Base-by-base conservation (phyloP, 176 grass and related monocot species). In the Avena eriantha region DNA sequence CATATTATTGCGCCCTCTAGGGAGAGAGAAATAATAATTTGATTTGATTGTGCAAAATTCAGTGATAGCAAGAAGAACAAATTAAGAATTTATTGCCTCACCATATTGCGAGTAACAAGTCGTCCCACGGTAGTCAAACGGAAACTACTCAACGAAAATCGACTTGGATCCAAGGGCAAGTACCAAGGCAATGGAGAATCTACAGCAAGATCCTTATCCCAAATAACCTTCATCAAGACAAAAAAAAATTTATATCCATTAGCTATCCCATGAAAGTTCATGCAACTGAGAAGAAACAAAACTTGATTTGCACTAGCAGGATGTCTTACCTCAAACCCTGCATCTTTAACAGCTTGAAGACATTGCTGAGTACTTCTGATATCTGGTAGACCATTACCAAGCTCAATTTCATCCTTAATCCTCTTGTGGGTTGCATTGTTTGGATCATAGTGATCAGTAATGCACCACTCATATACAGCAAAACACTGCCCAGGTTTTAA, bases 401-500 rank as follows among this genome's bases (percentile, higher is more conserved):
- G 92, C 83, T 98, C 97, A 75, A 98, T 85, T 82, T 96, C 92
- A 73, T 95, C 90, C 83, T 98, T 98, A 6, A 90, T 94, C 86
- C 80, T 96, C 81, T 94, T 89, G 36, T 98, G 97, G 7, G 73
- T 94, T 76, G 93, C 87, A 86, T 98, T 98, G 43, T 78, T 88
- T 7, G 92, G 72, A 82, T 98, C 90, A 73, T 89, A 98, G 17
- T 98, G 94, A 61, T 91, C 92, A 26, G 97, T 98, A 73, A 98
- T 86, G 88, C 97, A 98, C 92, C 97, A 98, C 53, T 98, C 97
- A 77, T 94, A 94, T 15, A 91, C 92, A n/a, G 97, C 97, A 89
- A 96, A 98, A 87, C 87, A 96, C 56, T 96, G 97, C 22, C 97
- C 97, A 82, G 94, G 94, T 76, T 98, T 98, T 85, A 98, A 77